phyloP scores from a whole-genome alignment of 2,329 filamentous ascomycete genomes.

The Phyllosticta citriasiana region DNA sequence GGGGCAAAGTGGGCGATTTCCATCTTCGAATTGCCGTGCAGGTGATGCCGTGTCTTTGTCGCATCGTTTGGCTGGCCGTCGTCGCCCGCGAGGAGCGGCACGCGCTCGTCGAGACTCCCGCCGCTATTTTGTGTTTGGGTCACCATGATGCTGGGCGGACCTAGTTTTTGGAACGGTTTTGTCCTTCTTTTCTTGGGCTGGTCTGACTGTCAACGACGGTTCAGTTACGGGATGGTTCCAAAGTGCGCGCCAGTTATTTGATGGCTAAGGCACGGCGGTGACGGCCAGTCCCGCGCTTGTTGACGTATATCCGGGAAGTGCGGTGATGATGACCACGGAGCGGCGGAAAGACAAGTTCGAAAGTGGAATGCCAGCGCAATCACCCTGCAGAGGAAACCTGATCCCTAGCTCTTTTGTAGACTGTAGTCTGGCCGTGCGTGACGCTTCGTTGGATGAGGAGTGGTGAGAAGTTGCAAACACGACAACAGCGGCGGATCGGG shows the following conservation, averaged over 20 bases:
- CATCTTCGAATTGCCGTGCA: not conserved
- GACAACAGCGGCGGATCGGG: not conserved
- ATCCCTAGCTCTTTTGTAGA: not conserved
- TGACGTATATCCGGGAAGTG: not conserved
- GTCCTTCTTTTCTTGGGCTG: not conserved
- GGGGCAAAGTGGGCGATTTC: conserved; percentile 19
- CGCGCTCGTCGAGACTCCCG: not conserved
- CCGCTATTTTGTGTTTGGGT: not conserved
- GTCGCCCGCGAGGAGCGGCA: not conserved
- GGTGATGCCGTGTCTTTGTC: not conserved
- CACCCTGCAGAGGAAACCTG: not conserved
- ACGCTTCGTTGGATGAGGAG: not conserved
- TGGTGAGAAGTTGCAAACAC: not conserved
- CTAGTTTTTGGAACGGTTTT: not conserved
- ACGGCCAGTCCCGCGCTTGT: not conserved
- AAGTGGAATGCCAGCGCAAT: not conserved
- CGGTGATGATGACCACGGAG: not conserved
- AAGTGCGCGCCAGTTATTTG: not conserved
- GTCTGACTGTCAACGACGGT: not conserved
- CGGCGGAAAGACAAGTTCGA: not conserved
- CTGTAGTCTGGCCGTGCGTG: not conserved
- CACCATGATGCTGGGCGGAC: not conserved
- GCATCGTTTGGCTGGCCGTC: not conserved
- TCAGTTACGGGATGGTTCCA: not conserved
- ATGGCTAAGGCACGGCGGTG: not conserved